A percentile compares a stretch with the other conserved stretches of the same genome.
Evolutionary conservation across 257 asterid species (phyloP).

Genomic region (Pogostemon cablin): DNA sequence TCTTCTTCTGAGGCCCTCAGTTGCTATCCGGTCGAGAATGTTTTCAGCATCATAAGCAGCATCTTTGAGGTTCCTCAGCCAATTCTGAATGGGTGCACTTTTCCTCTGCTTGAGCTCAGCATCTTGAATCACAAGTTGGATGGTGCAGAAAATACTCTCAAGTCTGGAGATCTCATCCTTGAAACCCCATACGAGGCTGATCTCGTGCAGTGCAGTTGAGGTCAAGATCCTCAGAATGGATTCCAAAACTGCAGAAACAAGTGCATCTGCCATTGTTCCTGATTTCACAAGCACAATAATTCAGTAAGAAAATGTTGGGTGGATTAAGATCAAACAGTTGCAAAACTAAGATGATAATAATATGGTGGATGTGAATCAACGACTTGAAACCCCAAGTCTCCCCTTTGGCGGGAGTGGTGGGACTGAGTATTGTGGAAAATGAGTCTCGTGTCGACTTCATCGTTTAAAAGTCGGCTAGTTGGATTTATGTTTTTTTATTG

Average conservation of each 20-base stretch:
- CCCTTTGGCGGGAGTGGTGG: too few species aligned
- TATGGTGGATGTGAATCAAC: too few species aligned
- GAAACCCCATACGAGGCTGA: conserved; percentile 24
- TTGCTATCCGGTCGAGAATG: conserved; percentile 33
- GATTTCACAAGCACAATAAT: too few species aligned
- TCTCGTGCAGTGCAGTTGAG: conserved; percentile 3
- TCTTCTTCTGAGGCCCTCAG: conserved; percentile 31
- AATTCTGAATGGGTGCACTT: conserved; percentile 21
- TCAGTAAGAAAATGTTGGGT: too few species aligned
- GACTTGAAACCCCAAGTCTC: too few species aligned
- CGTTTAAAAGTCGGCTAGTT: too few species aligned
- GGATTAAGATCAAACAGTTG: too few species aligned
- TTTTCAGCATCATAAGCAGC: conserved; percentile 48
- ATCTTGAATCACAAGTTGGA: conserved; percentile 30
- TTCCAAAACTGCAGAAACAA: conserved; percentile 31
- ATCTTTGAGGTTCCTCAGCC: conserved; percentile 42
- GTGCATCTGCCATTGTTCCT: conserved; percentile 23
- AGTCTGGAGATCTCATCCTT: conserved; percentile 28
- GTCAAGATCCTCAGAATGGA: conserved; percentile 17
- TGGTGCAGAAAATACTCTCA: conserved; percentile 6
- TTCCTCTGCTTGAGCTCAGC: conserved; percentile 33
- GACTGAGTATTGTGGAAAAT: too few species aligned
- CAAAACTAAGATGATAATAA: too few species aligned
- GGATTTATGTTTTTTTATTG: too few species aligned
- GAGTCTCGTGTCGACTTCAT: too few species aligned